These are phyloP conservation scores for Ophiostoma ips DNA, from an alignment of 2,329 filamentous ascomycete genomes.

Conservation along the genomic window DNA sequence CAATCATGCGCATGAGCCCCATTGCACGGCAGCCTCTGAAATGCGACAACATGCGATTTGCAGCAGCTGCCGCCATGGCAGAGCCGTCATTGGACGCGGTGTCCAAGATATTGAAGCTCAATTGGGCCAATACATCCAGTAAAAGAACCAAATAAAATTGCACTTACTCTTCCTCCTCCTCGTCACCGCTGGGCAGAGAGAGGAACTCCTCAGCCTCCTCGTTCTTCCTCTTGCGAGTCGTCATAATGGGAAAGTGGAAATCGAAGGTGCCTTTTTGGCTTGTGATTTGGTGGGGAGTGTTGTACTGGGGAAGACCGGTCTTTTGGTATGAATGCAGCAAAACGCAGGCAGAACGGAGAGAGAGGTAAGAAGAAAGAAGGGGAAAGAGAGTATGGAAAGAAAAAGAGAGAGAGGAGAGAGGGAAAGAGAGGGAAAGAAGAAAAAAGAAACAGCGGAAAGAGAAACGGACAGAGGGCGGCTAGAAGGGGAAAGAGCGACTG, in stretches of 20 bases:
- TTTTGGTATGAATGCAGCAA: neutral
- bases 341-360: neutral
- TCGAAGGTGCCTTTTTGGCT: constrained; percentile 2
- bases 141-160: too few relatives aligned
- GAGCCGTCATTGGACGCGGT: too few relatives aligned
- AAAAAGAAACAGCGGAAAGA: neutral
- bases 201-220: constrained; percentile 35
- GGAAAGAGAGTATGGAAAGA: constrained; percentile 11
- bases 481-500: constrained; percentile 1
- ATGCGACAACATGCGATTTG: too few relatives aligned
- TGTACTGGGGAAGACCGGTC: neutral
- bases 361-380: constrained; percentile 5
- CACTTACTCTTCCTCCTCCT: constrained; percentile 41
- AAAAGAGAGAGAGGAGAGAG: constrained; percentile 15
- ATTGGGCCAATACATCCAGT: neutral
- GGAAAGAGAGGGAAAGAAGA: constrained; percentile 11
- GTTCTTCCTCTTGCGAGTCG: constrained; percentile 39
- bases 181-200: constrained; percentile 37
- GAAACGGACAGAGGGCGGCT: neutral
- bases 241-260: constrained; percentile 23
- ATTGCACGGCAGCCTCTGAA: too few relatives aligned
- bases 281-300: constrained; percentile 8
- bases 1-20: neutral
- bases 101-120: too few relatives aligned
- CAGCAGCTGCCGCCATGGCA: too few relatives aligned